Base-by-base conservation (phyloP, 2,329 filamentous ascomycete genomes). In the Ophiocordyceps unilateralis region DNA sequence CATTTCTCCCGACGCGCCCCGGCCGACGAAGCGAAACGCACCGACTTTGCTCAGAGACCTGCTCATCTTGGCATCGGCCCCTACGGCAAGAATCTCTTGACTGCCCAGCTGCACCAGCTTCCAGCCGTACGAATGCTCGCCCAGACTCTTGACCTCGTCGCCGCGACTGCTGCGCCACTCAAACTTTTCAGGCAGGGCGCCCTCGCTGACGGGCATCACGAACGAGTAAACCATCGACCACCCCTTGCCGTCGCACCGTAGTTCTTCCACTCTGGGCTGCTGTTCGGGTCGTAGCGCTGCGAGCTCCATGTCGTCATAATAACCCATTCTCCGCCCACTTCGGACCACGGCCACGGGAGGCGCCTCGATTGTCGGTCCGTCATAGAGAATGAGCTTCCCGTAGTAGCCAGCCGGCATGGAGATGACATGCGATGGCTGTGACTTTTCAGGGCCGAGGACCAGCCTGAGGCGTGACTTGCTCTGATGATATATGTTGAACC, bases 21-120 rank as follows among this genome's bases (percentile, higher is more conserved):
- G 58, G 7, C 65, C 64, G 6, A 63, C 44, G 48, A 67, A 69
- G 15, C 50, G 46, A 47, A 68, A 68, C 15, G 53, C 55, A 32
- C 57, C 45, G 47, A 56, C 59, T 49, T 57, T 53, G 40, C 42
- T 51, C 30, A 58, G n/a, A 8, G 24, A 37, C 17, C 24, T 43
- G 23, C 21, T 39, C 20, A 46, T 11, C 23, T 30, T 44, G 37
- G 45, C 43, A 10, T 41, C 40, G n/a, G 44, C 51, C 53, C 57
- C 66, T 4, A 58, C 58, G 1, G 65, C 66, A 12, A 69, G 65
- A 15, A 68, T 56, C 53, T 69, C 66, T 34, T 54, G 62, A 15
- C 40, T 30, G 15, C 55, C 49, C 7, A 50, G 43, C 28, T 53
- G 50, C 20, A 49, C 45, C 1, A 69, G 56, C 53, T 67, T 66